Evolutionary conservation across 371 early-diverging fungal species (phyloP).

Genomic region (Fennellomyces sp.): DNA sequence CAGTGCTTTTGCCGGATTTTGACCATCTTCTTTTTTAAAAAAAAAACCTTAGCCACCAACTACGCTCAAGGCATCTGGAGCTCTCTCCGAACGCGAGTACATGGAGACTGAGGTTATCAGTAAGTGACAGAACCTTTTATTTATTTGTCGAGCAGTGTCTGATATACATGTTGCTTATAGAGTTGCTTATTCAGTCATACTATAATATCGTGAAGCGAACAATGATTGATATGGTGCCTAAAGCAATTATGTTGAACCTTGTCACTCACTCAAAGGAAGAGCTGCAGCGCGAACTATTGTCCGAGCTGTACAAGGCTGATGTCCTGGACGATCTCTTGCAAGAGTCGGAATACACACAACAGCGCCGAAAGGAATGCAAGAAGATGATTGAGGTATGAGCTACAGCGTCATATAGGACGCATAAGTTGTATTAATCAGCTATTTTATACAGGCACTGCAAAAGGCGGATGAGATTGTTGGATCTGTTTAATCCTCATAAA

Average conservation of each 20-base stretch:
- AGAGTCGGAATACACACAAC: slow-evolving; percentile 92
- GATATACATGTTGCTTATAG: slow-evolving; percentile 26
- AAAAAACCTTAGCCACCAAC: slow-evolving; percentile 75
- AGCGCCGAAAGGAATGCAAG: slow-evolving; percentile 93
- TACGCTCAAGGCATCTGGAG: slow-evolving; percentile 93
- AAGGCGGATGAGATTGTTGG: slow-evolving; percentile 92
- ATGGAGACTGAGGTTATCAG: slow-evolving; percentile 98
- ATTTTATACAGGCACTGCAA: slow-evolving; percentile 9
- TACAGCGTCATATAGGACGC: background rate
- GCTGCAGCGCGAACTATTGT: slow-evolving; percentile 93
- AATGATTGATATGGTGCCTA: slow-evolving; percentile 97
- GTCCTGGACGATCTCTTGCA: slow-evolving; percentile 90
- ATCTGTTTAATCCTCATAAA: slow-evolving; percentile 42
- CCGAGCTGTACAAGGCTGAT: slow-evolving; percentile 95
- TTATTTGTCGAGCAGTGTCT: background rate
- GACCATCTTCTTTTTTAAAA: background rate
- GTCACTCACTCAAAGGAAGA: slow-evolving; percentile 91
- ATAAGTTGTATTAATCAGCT: background rate
- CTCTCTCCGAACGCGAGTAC: slow-evolving; percentile 92
- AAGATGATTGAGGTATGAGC: slow-evolving; percentile 90
- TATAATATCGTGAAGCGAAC: slow-evolving; percentile 98
- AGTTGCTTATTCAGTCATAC: slow-evolving; percentile 95
- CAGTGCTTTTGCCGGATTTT: background rate
- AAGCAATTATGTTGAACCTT: slow-evolving; percentile 98
- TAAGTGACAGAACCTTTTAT: slow-evolving; percentile 43